Evolutionary conservation across 441 rosid species (phyloP), one percentile per base, ranked within the genome.

Genomic region (Daphne laureola): DNA sequence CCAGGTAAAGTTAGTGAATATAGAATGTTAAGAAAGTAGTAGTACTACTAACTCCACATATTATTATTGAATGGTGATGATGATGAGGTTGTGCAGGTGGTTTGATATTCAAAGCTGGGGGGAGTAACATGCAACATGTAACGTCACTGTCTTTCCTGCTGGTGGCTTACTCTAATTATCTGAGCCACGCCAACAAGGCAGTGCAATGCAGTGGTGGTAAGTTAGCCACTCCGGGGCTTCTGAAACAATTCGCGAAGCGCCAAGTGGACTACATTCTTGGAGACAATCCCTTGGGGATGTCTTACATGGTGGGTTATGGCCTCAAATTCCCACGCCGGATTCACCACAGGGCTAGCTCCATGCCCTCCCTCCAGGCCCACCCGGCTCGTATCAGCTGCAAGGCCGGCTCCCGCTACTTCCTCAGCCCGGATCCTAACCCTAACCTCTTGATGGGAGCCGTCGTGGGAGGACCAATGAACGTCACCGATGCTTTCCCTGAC

Each of bases 121-220:
- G 90, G 31, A 80, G 90, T 73, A 83, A 83, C 84, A 80, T 83
- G 90, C 90, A 80, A 62, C 90, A 83, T 67, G 90, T 83, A 67
- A 83, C 90, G 60, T 83, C 90, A 43, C 58, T 83, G 60, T 83
- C 90, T 44, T 83, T 80, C 69, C 72, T 83, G 59, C 76, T 83
- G 17, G 46, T 83, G 61, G 86, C 84, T 4, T 80, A 80, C 59
- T 76, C 90, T 18, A 83, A 76, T 55, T 83, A 83, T 62, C 69
- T 78, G 36, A 83, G 82, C 76, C 90, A 80, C 57, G 70, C 86
- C 71, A 67, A 65, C 31, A 83, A 78, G 72, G 79, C 53, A 8
- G 84, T 83, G 63, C 67, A 76, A 41, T 83, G 90, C 65, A 86
- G 86, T 55, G 90, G 86, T 55, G 72, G 69, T 41, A 61, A 50